phyloP scores from a whole-genome alignment of 176 grass and related monocot species.

The Oryza nivara region DNA sequence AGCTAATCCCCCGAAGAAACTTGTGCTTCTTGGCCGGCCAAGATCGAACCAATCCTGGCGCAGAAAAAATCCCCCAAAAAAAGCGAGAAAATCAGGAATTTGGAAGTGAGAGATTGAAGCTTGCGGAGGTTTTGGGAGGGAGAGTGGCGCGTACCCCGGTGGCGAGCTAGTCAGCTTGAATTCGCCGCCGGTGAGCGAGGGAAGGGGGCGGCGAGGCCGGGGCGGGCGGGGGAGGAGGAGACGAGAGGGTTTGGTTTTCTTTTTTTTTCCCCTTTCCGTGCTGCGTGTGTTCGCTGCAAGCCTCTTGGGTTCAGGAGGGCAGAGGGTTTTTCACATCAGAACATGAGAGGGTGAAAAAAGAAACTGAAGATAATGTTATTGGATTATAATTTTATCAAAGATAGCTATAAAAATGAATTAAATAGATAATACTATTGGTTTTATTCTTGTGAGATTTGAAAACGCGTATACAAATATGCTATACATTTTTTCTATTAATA shows the following conservation, averaged over 20 bases:
- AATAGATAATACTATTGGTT: too few species aligned
- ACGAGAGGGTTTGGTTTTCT: conserved; percentile 47
- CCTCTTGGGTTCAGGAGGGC: too few species aligned
- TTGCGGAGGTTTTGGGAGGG: neutral
- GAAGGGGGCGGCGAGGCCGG: neutral
- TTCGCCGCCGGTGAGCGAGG: conserved; percentile 21
- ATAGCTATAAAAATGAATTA: too few species aligned
- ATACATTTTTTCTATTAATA: too few species aligned
- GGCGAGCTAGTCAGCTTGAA: conserved; percentile 29
- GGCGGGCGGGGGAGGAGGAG: neutral
- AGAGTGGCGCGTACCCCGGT: conserved; percentile 11
- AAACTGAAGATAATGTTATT: too few species aligned
- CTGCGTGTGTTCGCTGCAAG: too few species aligned
- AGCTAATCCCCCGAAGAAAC: conserved; percentile 32
- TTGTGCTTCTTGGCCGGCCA: neutral
- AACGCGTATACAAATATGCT: too few species aligned
- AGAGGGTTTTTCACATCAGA: too few species aligned
- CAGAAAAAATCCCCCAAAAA: neutral
- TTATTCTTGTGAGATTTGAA: too few species aligned
- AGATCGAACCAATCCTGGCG: conserved; percentile 17
- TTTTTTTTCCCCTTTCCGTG: neutral
- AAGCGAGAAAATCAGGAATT: conserved; percentile 14
- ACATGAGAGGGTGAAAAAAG: too few species aligned
- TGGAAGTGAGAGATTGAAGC: neutral
- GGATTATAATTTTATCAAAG: too few species aligned